A percentile compares a stretch with the other conserved stretches of the same genome.
Evolutionary conservation across 1,284 basidiomycete genomes (phyloP).

Genomic region (Volvariella surrecta): DNA sequence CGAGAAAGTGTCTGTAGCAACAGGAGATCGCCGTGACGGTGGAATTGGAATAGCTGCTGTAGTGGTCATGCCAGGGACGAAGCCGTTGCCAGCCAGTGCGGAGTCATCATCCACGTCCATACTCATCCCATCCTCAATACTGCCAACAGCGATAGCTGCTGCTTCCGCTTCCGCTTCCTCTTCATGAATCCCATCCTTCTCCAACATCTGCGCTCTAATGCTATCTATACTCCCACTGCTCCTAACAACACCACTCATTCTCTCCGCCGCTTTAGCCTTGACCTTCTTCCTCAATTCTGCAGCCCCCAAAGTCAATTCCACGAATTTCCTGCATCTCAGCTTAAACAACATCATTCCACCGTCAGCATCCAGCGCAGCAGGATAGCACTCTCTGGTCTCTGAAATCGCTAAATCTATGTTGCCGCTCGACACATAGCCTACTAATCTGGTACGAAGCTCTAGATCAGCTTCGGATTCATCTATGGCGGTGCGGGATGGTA

Average conservation of each 20-base stretch:
- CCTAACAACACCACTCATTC: too few species aligned
- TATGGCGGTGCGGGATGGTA: conserved; percentile 9
- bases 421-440: conserved; percentile 59
- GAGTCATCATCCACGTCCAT: conserved; percentile 47
- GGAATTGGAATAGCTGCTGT: conserved; percentile 5
- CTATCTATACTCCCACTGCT: too few species aligned
- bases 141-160: conserved; percentile 28
- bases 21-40: neutral
- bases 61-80: conserved; percentile 6
- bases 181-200: conserved; percentile 15
- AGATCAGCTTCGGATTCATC: conserved; percentile 37
- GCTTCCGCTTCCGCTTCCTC: conserved; percentile 3
- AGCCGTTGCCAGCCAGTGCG: conserved; percentile 3
- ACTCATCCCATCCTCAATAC: conserved; percentile 39
- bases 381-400: conserved; percentile 45
- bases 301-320: conserved; percentile 68
- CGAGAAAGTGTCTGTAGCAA: conserved; percentile 2
- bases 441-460: conserved; percentile 58
- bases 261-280: conserved; percentile 25
- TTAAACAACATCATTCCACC: conserved; percentile 66
- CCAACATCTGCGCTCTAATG: too few species aligned
- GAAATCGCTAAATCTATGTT: conserved; percentile 64
- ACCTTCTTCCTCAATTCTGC: conserved; percentile 56
- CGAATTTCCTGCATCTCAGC: conserved; percentile 72
- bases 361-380: conserved; percentile 55